phyloP scores from a whole-genome alignment of 1,139 yeast genomes.

The Pneumocystis jirovecii region DNA sequence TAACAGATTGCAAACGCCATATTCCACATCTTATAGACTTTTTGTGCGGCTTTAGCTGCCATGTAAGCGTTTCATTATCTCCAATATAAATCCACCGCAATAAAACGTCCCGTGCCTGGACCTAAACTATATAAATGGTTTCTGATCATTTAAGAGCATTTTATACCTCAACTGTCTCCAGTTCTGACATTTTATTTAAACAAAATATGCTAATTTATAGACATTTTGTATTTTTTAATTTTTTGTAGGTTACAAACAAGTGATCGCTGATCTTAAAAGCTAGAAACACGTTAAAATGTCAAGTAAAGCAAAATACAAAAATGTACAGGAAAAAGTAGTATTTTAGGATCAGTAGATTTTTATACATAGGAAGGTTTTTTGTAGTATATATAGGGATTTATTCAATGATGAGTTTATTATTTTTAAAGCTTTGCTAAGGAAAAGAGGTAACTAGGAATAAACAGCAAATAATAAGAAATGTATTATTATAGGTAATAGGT shows the following conservation, averaged over 20 bases:
- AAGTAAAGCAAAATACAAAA: no score
- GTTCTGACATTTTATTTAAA: not conserved
- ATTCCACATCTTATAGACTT: slow-evolving; percentile 37
- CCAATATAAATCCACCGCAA: slow-evolving; percentile 81
- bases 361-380: no score
- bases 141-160: not conserved
- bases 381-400: no score
- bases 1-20: slow-evolving; percentile 1
- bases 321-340: not conserved
- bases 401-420: no score
- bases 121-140: slow-evolving; percentile 36
- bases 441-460: no score
- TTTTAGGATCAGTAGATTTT: no score
- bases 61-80: slow-evolving; percentile 48
- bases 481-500: no score
- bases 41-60: slow-evolving; percentile 73
- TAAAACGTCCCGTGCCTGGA: slow-evolving; percentile 74
- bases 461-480: no score
- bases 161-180: not conserved
- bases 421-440: no score
- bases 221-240: not conserved
- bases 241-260: not conserved
- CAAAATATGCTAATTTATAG: not conserved
- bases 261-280: not conserved
- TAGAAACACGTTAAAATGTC: no score